Percentiles rank a stretch among this genome's conserved stretches.
Conservation (phyloP, 2,329 filamentous ascomycete species). For the Penicillium decumbens region DNA sequence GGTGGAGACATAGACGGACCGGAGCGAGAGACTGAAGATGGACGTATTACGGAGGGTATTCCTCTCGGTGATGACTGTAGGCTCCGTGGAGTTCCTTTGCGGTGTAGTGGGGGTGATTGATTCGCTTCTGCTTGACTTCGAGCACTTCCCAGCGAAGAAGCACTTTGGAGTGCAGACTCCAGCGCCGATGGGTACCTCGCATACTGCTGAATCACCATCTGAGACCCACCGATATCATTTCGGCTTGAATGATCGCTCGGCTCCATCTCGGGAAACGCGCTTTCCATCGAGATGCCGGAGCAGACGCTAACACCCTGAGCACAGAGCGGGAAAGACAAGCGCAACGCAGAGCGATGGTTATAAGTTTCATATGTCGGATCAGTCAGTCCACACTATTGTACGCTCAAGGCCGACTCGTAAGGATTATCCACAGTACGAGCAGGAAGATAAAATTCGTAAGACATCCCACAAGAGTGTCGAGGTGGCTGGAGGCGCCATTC, state of each 20-base stretch:
- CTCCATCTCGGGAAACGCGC: conserved; percentile 29
- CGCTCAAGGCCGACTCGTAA: not conserved
- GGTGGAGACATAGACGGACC: conserved; percentile 42
- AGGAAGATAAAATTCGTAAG: not conserved
- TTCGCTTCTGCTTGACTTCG: conserved; percentile 31
- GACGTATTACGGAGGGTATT: conserved; percentile 27
- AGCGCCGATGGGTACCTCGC: conserved; percentile 35
- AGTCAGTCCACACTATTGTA: conserved; percentile 4
- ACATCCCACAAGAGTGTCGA: conserved; percentile 20
- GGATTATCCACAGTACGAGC: not conserved
- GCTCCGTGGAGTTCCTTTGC: conserved; percentile 37
- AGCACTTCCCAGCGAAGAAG: conserved; percentile 35
- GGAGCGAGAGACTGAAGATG: conserved; percentile 27
- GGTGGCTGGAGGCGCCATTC: conserved; percentile 25
- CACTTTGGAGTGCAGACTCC: conserved; percentile 35
- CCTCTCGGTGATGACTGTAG: conserved; percentile 38
- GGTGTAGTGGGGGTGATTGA: conserved; percentile 36
- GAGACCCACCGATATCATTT: conserved; percentile 23
- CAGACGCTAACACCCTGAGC: conserved; percentile 2
- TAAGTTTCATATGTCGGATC: conserved; percentile 8
- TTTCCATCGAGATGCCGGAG: conserved; percentile 27
- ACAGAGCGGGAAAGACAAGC: not conserved
- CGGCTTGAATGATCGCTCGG: conserved; percentile 23
- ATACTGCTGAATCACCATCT: conserved; percentile 39
- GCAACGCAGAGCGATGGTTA: conserved; percentile 8